Percentiles rank a stretch among this genome's conserved stretches.
phyloP scores from a whole-genome alignment of 2,329 filamentous ascomycete genomes.

The Aspergillus felis region DNA sequence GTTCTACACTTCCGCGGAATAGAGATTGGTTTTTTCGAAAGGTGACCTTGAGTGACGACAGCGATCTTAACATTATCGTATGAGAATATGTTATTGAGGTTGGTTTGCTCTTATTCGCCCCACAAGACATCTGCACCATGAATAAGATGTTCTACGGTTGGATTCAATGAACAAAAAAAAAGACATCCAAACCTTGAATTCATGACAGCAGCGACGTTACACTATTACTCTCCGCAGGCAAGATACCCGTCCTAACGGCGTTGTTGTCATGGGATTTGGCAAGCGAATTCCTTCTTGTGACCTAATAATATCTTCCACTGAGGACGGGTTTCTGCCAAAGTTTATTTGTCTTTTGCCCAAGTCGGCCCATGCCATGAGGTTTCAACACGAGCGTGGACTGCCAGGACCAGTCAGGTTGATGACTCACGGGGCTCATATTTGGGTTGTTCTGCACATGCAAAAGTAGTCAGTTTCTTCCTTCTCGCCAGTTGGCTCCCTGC shows the following conservation, averaged over 20 bases:
- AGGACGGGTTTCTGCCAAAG: constrained; percentile 2
- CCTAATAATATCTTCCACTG: neutral
- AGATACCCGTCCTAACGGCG: neutral
- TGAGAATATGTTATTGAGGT: neutral
- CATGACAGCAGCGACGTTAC: neutral
- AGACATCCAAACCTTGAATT: neutral
- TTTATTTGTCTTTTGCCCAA: constrained; percentile 1
- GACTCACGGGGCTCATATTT: neutral
- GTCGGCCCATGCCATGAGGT: neutral
- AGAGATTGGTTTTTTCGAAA: no score
- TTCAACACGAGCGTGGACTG: neutral
- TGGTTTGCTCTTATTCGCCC: no score
- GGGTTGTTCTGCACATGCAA: neutral
- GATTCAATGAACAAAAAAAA: neutral
- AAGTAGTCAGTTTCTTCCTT: neutral
- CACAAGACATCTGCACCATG: neutral
- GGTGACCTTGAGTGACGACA: neutral
- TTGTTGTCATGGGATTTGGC: neutral
- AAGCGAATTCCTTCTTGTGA: neutral
- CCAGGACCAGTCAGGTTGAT: neutral
- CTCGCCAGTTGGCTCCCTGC: neutral
- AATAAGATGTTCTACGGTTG: neutral
- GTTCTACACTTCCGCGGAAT: neutral
- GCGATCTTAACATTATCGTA: neutral
- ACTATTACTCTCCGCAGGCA: neutral